Evolutionary conservation across 768 basidiomycete genomes (phyloP), one percentile per base, ranked within the genome.

Genomic region (Strobilomyces dryophilus): DNA sequence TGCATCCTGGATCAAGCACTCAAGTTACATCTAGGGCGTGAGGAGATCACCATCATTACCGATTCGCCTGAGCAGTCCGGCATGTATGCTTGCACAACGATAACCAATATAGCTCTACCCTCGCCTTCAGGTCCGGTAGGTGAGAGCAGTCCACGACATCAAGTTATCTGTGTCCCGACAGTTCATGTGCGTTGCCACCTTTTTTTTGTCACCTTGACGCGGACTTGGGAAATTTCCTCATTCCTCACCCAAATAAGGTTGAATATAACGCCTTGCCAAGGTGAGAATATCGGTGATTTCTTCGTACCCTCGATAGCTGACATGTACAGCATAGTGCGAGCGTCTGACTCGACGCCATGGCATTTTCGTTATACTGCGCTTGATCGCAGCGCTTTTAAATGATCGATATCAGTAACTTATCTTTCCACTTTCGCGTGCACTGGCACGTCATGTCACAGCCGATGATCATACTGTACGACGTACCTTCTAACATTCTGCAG

Each of bases 381-480:
- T 34, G 37, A 11, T 45, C 21, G 18, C 20, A 11, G 18, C 9
- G 29, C 8, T 41, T 57, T 42, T 58, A 56, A 66, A 61, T 52
- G 45, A 41, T 52, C 27, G 36, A 43, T 39, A 43, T 34, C 47
- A 26, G 17, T 4, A 35, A 34, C 45, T n/a, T 18, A 17, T 39
- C 21, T 26, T 37, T 12, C 43, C 27, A 36, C 2, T 24, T 24
- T 24, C 24, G 24, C 4, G 24, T 24, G 24, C 24, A 24, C 24
- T 24, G 24, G 11, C 46, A 41, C 27, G 45, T 48, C 49, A 77
- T 77, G 75, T 66, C 76, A 49, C 73, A 73, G 49, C 79, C 83
- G 12, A 68, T 73, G 44, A 83, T 89, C 54, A 80, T 74, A 15
- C 72, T 89, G 15, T 89, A 87, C 63, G 87, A 89, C 56, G 74